phyloP scores from a whole-genome alignment of 805 yeast genomes.

The Spencermartinsiella europaea region DNA sequence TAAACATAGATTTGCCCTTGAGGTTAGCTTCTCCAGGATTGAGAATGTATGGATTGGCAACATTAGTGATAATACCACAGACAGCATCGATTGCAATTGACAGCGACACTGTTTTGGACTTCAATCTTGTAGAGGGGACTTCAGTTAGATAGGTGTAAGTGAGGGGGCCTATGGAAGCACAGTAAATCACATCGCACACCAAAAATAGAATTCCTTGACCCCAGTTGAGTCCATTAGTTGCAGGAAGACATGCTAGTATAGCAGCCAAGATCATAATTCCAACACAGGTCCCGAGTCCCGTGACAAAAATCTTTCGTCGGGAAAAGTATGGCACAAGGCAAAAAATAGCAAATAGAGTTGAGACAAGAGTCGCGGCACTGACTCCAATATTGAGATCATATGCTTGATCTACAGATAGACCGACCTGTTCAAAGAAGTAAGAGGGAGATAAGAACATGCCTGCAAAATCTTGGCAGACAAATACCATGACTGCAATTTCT shows the following conservation, averaged over 20 bases:
- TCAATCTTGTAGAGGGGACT: slow-evolving; percentile 4
- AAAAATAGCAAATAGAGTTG: slow-evolving; percentile 30
- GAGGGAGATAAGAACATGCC: slow-evolving; percentile 11
- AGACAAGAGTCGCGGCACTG: slow-evolving; percentile 42
- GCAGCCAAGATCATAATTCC: slow-evolving; percentile 17
- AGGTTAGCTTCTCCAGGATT: slow-evolving; percentile 40
- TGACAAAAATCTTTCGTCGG: slow-evolving; percentile 19
- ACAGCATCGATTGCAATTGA: slow-evolving; percentile 5
- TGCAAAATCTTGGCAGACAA: slow-evolving; percentile 38
- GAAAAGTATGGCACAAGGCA: slow-evolving; percentile 18
- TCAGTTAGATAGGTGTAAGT: slow-evolving; percentile 23
- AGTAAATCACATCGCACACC: slow-evolving; percentile 42
- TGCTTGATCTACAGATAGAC: slow-evolving; percentile 23
- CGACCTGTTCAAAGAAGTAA: slow-evolving; percentile 23
- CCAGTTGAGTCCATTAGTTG: slow-evolving; percentile 8
- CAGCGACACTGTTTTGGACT: slow-evolving; percentile 3
- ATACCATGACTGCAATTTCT: slow-evolving; percentile 40
- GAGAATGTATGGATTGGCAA: slow-evolving; percentile 39
- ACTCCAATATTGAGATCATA: slow-evolving; percentile 44
- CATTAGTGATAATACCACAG: slow-evolving; percentile 28
- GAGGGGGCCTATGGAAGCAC: slow-evolving; percentile 40
- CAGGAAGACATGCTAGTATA: slow-evolving; percentile 17
- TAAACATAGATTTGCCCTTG: slow-evolving; percentile 45
- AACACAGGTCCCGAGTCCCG: slow-evolving; percentile 11
- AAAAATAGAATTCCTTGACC: slow-evolving; percentile 41